A percentile compares a stretch with the other conserved stretches of the same genome.
These are phyloP conservation scores for Camellia granthamiana DNA, from an alignment of 148 eudicot genomes.

Conservation along the genomic window DNA sequence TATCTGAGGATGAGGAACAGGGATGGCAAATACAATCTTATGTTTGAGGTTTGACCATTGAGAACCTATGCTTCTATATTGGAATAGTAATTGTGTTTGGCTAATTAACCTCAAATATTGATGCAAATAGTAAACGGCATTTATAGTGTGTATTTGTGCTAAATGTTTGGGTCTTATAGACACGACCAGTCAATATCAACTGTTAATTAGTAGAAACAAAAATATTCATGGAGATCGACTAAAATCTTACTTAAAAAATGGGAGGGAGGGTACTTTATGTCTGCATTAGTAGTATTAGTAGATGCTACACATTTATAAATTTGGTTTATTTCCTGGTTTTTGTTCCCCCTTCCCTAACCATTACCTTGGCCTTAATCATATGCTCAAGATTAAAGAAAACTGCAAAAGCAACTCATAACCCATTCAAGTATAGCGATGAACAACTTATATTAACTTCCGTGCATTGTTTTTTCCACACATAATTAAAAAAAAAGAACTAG, in stretches of 20 bases:
- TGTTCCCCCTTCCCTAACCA: background rate
- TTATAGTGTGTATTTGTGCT: background rate
- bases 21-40: constrained; percentile 94
- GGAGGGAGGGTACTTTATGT: background rate
- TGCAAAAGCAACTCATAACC: background rate
- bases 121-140: background rate
- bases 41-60: constrained; percentile 78
- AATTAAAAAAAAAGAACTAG: background rate
- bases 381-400: constrained; percentile 1
- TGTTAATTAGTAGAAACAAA: background rate
- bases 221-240: background rate
- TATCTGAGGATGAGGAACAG: constrained; percentile 96
- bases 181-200: background rate
- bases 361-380: background rate
- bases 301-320: too few species aligned
- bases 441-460: too few species aligned
- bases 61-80: constrained; percentile 1
- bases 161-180: background rate
- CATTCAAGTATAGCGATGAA: background rate
- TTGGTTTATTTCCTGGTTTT: background rate
- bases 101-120: background rate
- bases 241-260: background rate
- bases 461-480: too few species aligned
- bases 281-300: too few species aligned
- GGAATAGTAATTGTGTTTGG: background rate